Evolutionary conservation across 2,329 filamentous ascomycete genomes (phyloP), one percentile per base, ranked within the genome.

Genomic region (Colletotrichum sp.): DNA sequence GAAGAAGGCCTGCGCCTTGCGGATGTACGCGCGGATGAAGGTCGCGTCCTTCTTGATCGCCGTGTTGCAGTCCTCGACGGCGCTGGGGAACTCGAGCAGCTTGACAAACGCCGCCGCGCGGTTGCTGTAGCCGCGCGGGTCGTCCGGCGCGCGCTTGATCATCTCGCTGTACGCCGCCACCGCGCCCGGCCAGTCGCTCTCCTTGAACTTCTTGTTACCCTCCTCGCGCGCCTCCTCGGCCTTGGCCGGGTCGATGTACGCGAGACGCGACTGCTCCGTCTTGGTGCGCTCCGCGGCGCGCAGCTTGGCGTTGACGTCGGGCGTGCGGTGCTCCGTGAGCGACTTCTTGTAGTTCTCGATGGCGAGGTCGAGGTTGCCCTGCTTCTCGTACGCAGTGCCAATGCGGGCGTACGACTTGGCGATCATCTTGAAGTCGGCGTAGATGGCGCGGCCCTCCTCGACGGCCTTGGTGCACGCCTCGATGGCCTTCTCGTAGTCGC

Each of bases 371-470:
- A 97, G 88, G 80, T 99, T 94, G 79, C 94, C 95, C 83, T 94
- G 87, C 88, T 96, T 98, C 90, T 99, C 97, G 84, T 99, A 96
- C 0, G 96, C 93, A n/a, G 93, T 92, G 78, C 97, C 97, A 80
- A 99, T 98, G 80, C 97, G 95, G 52, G 96, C 96, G 82, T 97
- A 98, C n/a, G 96, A 95, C 92, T 98, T 99, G 83, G 98, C 96
- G 79, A 99, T 96, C 82, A 96, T 91, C 92, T 99, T 99, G 90
- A 99, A 99, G 87, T 99, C 97, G 78, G 97, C 96, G 72, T 96
- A 94, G 80, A 98, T 93, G 81, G 94, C 91, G 75, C 97, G 95
- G 72, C 97, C 97, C 85, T 99, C 94, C 80, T 98, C 94, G 70
- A 98, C 91, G 13, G 98, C 97, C 87, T 95, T 92, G 81, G 95